phyloP scores from a whole-genome alignment of 2,329 filamentous ascomycete genomes.

The Botrytis elliptica region DNA sequence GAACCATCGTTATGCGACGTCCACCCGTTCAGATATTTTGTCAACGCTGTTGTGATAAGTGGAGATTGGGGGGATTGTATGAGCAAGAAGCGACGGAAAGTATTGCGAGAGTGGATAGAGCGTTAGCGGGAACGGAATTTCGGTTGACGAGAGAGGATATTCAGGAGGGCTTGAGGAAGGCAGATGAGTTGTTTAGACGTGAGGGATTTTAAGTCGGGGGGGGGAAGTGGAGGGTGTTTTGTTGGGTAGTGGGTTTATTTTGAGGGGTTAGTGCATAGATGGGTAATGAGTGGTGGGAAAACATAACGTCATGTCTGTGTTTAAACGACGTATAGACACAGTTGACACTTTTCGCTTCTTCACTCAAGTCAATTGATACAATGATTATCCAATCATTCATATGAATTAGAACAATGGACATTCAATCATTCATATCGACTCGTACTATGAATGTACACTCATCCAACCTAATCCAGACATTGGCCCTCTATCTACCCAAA shows the following conservation, averaged over 20 bases:
- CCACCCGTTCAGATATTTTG: not conserved
- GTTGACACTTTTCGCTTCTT: not conserved
- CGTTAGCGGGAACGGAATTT: conserved; percentile 40
- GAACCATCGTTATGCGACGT: not conserved
- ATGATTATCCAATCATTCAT: not conserved
- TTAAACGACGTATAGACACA: not conserved
- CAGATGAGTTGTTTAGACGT: not conserved
- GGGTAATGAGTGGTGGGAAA: not conserved
- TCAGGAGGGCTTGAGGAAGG: conserved; percentile 5
- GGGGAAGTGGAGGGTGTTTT: too few relatives aligned
- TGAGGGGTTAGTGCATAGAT: conserved; percentile 22
- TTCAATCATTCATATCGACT: not conserved
- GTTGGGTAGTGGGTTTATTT: not conserved
- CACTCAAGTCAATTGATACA: not conserved
- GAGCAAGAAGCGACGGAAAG: conserved; percentile 5
- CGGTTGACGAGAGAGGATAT: conserved; percentile 36
- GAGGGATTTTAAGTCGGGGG: too few relatives aligned
- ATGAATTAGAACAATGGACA: not conserved
- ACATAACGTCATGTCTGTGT: not conserved
- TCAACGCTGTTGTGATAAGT: conserved; percentile 18
- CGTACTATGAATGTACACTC: too few relatives aligned
- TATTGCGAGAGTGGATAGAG: conserved; percentile 37
- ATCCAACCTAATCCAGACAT: too few relatives aligned
- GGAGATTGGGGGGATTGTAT: not conserved
- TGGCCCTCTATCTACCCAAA: too few relatives aligned